Evolutionary conservation across 768 basidiomycete genomes (phyloP).

Genomic region (Mycena alexandri): DNA sequence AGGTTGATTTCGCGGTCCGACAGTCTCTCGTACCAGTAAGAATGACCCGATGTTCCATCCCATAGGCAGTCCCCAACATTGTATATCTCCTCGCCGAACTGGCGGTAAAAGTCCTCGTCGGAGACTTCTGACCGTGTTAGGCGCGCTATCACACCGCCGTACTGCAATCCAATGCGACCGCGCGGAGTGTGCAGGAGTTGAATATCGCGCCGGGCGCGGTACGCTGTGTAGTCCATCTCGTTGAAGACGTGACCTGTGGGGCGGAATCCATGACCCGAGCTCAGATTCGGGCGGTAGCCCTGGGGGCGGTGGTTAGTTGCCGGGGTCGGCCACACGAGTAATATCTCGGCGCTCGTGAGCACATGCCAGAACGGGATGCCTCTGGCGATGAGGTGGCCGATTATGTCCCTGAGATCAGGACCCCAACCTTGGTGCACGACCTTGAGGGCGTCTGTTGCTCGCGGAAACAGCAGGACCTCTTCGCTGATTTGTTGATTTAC

Average conservation of each 20-base stretch:
- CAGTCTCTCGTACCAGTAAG: constrained; percentile 4
- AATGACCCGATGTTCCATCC: not conserved
- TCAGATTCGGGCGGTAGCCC: not conserved
- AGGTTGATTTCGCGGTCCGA: not conserved
- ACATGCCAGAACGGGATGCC: too few relatives aligned
- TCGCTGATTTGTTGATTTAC: not conserved
- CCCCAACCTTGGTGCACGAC: not conserved
- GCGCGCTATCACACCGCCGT: not conserved
- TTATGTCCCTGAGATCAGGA: not conserved
- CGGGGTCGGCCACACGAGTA: too few relatives aligned
- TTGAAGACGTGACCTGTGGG: not conserved
- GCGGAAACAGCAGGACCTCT: not conserved
- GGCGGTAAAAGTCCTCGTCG: not conserved
- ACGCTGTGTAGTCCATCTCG: constrained; percentile 1
- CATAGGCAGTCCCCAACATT: constrained; percentile 7
- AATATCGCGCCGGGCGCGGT: not conserved
- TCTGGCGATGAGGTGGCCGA: too few relatives aligned
- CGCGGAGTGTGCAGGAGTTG: not conserved
- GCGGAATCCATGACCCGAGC: not conserved
- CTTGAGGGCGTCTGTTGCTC: not conserved
- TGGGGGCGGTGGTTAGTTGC: too few relatives aligned
- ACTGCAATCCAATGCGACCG: too few relatives aligned
- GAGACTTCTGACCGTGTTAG: constrained; percentile 6
- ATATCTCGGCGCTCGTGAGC: too few relatives aligned
- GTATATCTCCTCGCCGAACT: not conserved